Base-by-base conservation (phyloP, 2,329 filamentous ascomycete species). In the Leptodontidium sp. region DNA sequence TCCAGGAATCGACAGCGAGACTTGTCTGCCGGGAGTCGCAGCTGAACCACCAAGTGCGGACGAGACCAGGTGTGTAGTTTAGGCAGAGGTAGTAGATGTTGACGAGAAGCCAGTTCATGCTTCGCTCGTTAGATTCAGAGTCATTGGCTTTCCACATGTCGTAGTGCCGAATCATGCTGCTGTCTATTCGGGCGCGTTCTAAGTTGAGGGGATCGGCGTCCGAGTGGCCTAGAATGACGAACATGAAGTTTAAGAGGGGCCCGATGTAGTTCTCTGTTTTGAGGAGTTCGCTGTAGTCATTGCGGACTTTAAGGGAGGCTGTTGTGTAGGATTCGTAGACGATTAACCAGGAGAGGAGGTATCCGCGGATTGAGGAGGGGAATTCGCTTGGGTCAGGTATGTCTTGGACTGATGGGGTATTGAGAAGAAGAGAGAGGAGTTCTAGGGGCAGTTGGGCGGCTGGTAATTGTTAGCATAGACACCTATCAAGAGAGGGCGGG, bases 311-410 rank as follows among this genome's bases (percentile, higher is more conserved):
- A 79, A 92, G 91, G 0, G 94, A 93, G 14, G 94, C 89, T 24
- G 89, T 88, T 21, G 85, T 83, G 77, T 95, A 97, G 55, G 95
- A 91, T 74, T 97, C 93, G 77, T 97, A 98, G 0, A 98, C 86
- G 1, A 98, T 84, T 71, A 93, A 88, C 96, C 96, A 99, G 12
- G 93, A 92, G 35, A 97, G 84, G 2, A 99, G 84, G 76, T 98
- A 99, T 11, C 90, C 89, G 64, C 93, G 88, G 59, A 97, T 84
- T 0, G 87, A 77, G 0, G 88, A 82, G 12, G 93, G 93, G 74
- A 94, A 91, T 17, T 87, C 84, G 45, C 86, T 83, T 9, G 90
- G 86, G 58, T 92, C 88, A 0, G 86, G 84, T 57, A 93, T 87
- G 14, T 84, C 84, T n/a, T 91, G 87, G 2, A 92, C 83, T 0